phyloP scores from a whole-genome alignment of 176 grass and related monocot genomes.

The Musa beccarii region DNA sequence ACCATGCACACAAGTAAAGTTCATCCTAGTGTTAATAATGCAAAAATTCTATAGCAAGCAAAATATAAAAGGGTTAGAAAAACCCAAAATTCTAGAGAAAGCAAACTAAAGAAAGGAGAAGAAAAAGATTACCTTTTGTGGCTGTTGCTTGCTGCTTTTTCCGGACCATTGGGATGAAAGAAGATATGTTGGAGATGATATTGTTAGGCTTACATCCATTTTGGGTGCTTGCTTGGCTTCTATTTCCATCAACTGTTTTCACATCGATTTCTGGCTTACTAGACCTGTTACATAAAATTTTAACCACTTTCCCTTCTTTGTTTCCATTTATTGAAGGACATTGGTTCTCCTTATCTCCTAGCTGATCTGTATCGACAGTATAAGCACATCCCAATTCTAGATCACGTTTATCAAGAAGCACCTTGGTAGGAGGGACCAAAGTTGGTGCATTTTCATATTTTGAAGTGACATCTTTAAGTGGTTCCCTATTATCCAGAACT shows the following conservation, averaged over 20 bases:
- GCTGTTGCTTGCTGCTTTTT: slow-evolving; percentile 44
- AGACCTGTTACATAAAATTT: slow-evolving; percentile 38
- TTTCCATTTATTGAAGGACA: slow-evolving; percentile 42
- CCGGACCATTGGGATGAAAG: slow-evolving; percentile 83
- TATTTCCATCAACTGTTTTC: slow-evolving; percentile 32
- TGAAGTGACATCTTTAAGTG: slow-evolving; percentile 14
- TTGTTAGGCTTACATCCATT: slow-evolving; percentile 66
- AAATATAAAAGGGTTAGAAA: neutral
- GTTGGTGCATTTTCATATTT: slow-evolving; percentile 2
- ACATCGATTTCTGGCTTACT: slow-evolving; percentile 28
- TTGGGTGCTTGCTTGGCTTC: slow-evolving; percentile 33
- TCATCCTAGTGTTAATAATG: neutral
- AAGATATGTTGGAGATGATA: slow-evolving; percentile 60
- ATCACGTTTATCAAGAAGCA: neutral
- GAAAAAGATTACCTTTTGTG: slow-evolving; percentile 36
- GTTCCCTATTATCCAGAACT: too few relatives aligned
- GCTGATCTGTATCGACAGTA: slow-evolving; percentile 23
- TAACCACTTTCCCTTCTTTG: slow-evolving; percentile 26
- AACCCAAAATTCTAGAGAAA: slow-evolving; percentile 4
- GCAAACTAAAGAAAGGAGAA: slow-evolving; percentile 13
- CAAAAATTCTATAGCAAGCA: neutral
- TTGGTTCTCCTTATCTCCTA: slow-evolving; percentile 28
- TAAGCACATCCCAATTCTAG: slow-evolving; percentile 17
- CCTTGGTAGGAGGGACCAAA: neutral
- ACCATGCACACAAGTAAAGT: neutral